Conservation (phyloP, 352 stramenopile species). For the Blastocystis sp. region DNA sequence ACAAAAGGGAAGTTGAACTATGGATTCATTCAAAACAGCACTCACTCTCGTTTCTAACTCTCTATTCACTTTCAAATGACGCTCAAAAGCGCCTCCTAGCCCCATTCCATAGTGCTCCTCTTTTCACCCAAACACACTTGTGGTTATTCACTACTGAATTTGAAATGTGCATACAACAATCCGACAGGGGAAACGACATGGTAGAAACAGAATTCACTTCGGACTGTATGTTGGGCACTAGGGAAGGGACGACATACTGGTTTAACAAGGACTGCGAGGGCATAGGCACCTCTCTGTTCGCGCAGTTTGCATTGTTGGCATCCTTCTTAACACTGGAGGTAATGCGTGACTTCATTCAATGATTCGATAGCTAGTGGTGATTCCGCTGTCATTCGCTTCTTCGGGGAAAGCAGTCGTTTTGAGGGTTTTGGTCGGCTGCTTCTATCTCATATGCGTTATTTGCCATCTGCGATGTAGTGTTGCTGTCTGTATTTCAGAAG, state of each 20-base stretch:
- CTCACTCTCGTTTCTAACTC: no score
- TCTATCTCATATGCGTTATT: background rate
- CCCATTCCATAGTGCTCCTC: no score
- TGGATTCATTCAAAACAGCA: no score
- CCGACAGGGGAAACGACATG: no score
- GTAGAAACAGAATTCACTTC: no score
- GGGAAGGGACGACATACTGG: background rate
- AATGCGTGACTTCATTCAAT: background rate
- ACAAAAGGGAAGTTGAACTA: background rate
- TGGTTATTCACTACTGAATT: no score
- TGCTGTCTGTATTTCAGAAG: background rate
- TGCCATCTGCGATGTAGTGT: constrained; percentile 36
- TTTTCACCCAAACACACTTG: no score
- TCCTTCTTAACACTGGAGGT: background rate
- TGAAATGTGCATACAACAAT: no score
- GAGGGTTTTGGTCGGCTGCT: background rate
- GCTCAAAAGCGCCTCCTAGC: no score
- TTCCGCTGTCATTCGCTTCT: background rate
- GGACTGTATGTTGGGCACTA: background rate
- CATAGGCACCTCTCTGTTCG: background rate
- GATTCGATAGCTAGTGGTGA: background rate
- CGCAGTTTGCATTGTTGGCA: background rate
- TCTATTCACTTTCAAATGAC: no score
- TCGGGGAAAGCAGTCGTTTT: background rate
- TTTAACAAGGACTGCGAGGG: background rate